Evolutionary conservation across 2,329 filamentous ascomycete genomes (phyloP), one percentile per base, ranked within the genome.

Genomic region (Xylaria arbuscula): DNA sequence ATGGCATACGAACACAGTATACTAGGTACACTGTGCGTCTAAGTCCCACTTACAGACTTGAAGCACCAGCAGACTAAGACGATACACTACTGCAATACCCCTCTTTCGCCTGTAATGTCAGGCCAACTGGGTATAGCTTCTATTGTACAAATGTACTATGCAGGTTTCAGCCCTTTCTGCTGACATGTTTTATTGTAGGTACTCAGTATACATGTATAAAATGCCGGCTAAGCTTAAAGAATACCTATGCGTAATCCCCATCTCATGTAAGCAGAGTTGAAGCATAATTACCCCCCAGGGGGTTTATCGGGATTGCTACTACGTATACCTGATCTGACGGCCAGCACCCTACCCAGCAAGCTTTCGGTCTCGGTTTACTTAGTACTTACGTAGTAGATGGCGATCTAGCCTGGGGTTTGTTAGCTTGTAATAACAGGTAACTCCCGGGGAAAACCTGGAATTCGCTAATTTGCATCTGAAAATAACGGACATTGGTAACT

Each of bases 1-100:
- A 54, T 40, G 32, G 24, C 51, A 48, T 22, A 28, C 24, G 45
- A 32, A 59, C 51, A 60, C 62, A 56, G 61, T 64, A 17, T 19
- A 48, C 28, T 28, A 28, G 5, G 3, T 28, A 45, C 32, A 57
- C 40, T 32, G 50, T 47, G 28, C 28, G 3, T 7, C 17, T 17
- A 8, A 9, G 34, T 28, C 40, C 17, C 19, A 57, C 38, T 22
- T 48, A 24, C 11, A 24, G 19, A 48, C 19, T 22, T 47, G 19
- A n/a, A n/a, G n/a, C 10, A 48, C 11, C 45, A 48, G 45, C 45
- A 48, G 45, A 22, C 8, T 50, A 50, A 50, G 4, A 28, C 28
- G 28, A 28, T 50, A 28, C 48, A 28, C 48, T 53, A 53, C 48
- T 53, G 48, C 48, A n/a, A 34, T 53, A 53, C 48, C 48, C 48